A percentile compares a stretch with the other conserved stretches of the same genome.
Conservation (phyloP, 2,329 filamentous ascomycete species). For the Fusarium buxicola region DNA sequence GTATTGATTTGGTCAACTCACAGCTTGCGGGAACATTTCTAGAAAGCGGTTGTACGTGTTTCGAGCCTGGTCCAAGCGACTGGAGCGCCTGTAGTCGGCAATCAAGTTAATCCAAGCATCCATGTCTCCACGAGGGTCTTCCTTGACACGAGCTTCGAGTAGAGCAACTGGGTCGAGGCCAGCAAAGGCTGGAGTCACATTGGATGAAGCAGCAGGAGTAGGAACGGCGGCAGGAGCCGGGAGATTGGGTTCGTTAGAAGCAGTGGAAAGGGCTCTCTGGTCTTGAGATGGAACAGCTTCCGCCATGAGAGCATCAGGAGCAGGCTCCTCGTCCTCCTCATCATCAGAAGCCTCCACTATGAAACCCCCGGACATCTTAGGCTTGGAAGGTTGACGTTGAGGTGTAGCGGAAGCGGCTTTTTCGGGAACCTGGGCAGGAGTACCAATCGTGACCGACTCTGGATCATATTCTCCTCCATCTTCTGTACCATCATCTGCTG, state of each 20-base stretch:
- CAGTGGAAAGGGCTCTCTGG: slow-evolving; percentile 30
- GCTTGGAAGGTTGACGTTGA: slow-evolving; percentile 59
- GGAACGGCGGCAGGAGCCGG: slow-evolving; percentile 29
- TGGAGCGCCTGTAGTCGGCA: slow-evolving; percentile 82
- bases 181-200: slow-evolving; percentile 54
- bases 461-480: slow-evolving; percentile 70
- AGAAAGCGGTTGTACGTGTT: slow-evolving; percentile 88
- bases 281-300: slow-evolving; percentile 27
- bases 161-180: slow-evolving; percentile 77
- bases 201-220: slow-evolving; percentile 43
- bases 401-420: slow-evolving; percentile 44
- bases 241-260: slow-evolving; percentile 40
- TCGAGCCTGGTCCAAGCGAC: slow-evolving; percentile 84
- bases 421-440: slow-evolving; percentile 54
- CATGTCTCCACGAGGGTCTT: slow-evolving; percentile 92
- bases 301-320: slow-evolving; percentile 30
- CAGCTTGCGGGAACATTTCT: slow-evolving; percentile 87
- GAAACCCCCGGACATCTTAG: slow-evolving; percentile 70
- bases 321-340: slow-evolving; percentile 58
- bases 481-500: slow-evolving; percentile 60
- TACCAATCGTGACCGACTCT: slow-evolving; percentile 62
- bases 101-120: slow-evolving; percentile 93
- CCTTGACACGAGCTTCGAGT: slow-evolving; percentile 89
- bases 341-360: slow-evolving; percentile 70
- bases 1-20: slow-evolving; percentile 65